Evolutionary conservation across 441 rosid genomes (phyloP), one percentile per base, ranked within the genome.

Genomic region (Populus hybrid): DNA sequence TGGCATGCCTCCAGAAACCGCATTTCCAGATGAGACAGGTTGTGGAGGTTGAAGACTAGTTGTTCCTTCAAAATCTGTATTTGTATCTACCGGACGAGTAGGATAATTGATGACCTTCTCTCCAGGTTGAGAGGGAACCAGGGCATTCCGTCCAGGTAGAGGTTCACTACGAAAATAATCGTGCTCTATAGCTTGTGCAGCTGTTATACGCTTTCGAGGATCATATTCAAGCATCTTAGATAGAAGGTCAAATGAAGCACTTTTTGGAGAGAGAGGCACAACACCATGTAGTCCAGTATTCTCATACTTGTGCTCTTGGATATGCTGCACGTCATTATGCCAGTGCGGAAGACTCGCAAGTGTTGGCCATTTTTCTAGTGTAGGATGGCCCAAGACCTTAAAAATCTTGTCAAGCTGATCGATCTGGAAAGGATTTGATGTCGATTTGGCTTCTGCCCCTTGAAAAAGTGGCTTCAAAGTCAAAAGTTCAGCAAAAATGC

Each of bases 321-420:
- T 94, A 75, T 89, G 94, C 72, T 87, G 94, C 50, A 38, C 0
- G 84, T 96, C 96, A 1, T 81, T 76, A 10, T 87, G 91, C 99
- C 99, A 96, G 79, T 92, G 98, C 0, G 96, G 97, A 74, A 96
- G 98, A 85, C 84, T 85, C 65, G 80, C 91, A 18, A 96, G 90
- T 20, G 88, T 88, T n/a, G 98, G 98, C 98, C 99, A 96, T 88
- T 94, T 96, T 34, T 96, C 99, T n/a, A 79, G 75, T 0, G 98
- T 94, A 1, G 99, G 99, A 85, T 94, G 99, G 68, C 99, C 99
- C 74, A 96, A 79, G 82, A 96, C 93, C 89, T 91, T 93, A 86
- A 96, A 94, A 75, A 96, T 94, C 95, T 92, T 96, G 89, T 96
- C 98, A n/a, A 96, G 98, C 77, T 95, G 99, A 84, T 95, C 98